phyloP scores from a whole-genome alignment of 225 moss, liverwort and hornwort genomes.

The Physcomitrium patens region DNA sequence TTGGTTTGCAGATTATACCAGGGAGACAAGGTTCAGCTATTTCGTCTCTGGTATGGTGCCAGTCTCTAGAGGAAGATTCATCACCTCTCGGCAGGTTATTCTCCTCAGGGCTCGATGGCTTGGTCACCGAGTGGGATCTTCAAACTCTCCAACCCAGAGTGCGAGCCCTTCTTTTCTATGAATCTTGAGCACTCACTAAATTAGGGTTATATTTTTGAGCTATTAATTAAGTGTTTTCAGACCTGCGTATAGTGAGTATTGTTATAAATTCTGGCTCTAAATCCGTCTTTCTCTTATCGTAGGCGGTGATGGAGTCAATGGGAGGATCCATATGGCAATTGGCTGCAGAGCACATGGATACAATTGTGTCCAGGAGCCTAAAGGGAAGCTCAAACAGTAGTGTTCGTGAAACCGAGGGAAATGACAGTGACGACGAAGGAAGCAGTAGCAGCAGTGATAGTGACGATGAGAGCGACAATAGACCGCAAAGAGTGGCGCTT shows the following conservation, averaged over 20 bases:
- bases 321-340: constrained; percentile 99
- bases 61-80: constrained; percentile 46
- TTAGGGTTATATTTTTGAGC: neutral
- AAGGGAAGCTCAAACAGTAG: constrained; percentile 35
- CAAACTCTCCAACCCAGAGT: constrained; percentile 81
- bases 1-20: constrained; percentile 75
- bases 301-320: constrained; percentile 81
- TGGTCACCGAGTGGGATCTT: constrained; percentile 93
- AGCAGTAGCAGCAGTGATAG: constrained; percentile 62
- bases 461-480: constrained; percentile 43
- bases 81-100: constrained; percentile 84
- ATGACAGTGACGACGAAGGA: constrained; percentile 57
- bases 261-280: neutral
- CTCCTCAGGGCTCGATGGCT: constrained; percentile 89
- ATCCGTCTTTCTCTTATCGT: constrained; percentile 19
- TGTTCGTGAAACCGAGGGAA: constrained; percentile 40
- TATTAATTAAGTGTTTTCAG: neutral
- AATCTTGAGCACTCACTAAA: neutral
- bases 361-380: constrained; percentile 17
- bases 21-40: constrained; percentile 84
- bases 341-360: constrained; percentile 64
- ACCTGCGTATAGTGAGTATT: constrained; percentile 26
- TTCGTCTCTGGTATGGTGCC: constrained; percentile 89
- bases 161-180: neutral
- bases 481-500: constrained; percentile 81